phyloP scores from a whole-genome alignment of 768 basidiomycete species.

The Amanita inopinata region DNA sequence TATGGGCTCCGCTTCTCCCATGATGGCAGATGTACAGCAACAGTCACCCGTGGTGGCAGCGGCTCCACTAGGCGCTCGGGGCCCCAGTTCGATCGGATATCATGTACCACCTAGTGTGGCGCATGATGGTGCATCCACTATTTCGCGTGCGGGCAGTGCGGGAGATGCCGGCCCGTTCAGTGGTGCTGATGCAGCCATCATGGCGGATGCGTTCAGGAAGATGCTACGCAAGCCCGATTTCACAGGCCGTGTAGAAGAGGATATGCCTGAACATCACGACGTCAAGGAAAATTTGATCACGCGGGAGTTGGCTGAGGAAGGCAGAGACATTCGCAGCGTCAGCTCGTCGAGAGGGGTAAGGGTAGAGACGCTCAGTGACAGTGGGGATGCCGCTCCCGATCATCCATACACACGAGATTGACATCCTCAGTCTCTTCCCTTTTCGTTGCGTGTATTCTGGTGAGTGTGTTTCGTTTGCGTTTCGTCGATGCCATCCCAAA shows the following conservation, averaged over 20 bases:
- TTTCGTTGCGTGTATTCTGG: slow-evolving; percentile 4
- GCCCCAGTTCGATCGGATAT: slow-evolving; percentile 23
- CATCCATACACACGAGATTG: slow-evolving; percentile 19
- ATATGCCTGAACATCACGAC: slow-evolving; percentile 40
- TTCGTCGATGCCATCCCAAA: neutral
- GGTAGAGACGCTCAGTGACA: slow-evolving; percentile 61
- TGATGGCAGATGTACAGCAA: slow-evolving; percentile 59
- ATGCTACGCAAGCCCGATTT: slow-evolving; percentile 87
- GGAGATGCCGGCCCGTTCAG: slow-evolving; percentile 67
- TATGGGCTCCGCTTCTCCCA: slow-evolving; percentile 73
- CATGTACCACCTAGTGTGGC: slow-evolving; percentile 28
- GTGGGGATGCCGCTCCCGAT: slow-evolving; percentile 39
- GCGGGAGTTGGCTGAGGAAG: slow-evolving; percentile 80
- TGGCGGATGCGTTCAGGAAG: slow-evolving; percentile 88
- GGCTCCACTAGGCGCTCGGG: slow-evolving; percentile 19
- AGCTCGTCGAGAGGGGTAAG: slow-evolving; percentile 69
- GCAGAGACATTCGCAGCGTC: slow-evolving; percentile 81
- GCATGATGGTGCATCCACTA: slow-evolving; percentile 70
- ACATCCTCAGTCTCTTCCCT: slow-evolving; percentile 8
- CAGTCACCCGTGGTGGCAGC: slow-evolving; percentile 38
- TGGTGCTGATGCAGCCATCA: slow-evolving; percentile 81
- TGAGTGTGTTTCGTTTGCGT: slow-evolving; percentile 8
- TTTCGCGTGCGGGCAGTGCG: slow-evolving; percentile 48
- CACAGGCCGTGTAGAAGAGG: slow-evolving; percentile 60
- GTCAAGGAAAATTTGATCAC: slow-evolving; percentile 40